Base-by-base conservation (phyloP, 2,329 filamentous ascomycete genomes). In the Neoarthrinium moseri region DNA sequence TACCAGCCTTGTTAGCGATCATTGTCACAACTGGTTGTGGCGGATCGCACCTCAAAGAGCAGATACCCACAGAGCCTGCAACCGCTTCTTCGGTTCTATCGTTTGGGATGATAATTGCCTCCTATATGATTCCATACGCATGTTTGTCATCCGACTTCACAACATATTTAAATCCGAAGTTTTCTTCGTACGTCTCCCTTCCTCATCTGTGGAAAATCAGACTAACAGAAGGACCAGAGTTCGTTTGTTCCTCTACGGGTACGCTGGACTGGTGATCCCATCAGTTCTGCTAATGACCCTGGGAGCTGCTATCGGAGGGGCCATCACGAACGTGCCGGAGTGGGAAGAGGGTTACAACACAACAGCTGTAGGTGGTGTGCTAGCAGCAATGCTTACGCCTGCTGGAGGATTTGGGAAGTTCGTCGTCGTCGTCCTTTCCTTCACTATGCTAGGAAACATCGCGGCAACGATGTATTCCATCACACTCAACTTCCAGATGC, bases 51-150 rank as follows among this genome's bases (percentile, higher is more conserved):
- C 69, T 84, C 21, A 61, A 58, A 12, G 59, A 77, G 21, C 81
- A 84, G 57, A 68, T 68, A 1, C 65, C 71, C 1, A 53, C 60
- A 1, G 56, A 62, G 17, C 63, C 73, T 1, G 60, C 76, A 0
- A 69, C 71, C 1, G 72, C 77, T 1, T 59, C 67, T 2, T 63
- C 69, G 10, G 63, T 83, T 2, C 57, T 84, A 5, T 76, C 70
- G 23, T 86, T 81, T 51, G 80, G 73, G 38, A 81, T 80, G 65
- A 73, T 84, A 42, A 73, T 86, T 4, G 80, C 82, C 0, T 78
- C 78, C 0, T 84, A 83, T 57, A 77, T 84, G 69, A 73, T 86
- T 2, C 81, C 83, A 0, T 86, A 78, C 72, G 77, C 73, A 4
- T 74, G 72, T 2, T 67, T 84, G 20, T 72, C 78, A 1, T 81